Conservation (phyloP, 495 filamentous ascomycete species). For the Venustampulla echinocandica region DNA sequence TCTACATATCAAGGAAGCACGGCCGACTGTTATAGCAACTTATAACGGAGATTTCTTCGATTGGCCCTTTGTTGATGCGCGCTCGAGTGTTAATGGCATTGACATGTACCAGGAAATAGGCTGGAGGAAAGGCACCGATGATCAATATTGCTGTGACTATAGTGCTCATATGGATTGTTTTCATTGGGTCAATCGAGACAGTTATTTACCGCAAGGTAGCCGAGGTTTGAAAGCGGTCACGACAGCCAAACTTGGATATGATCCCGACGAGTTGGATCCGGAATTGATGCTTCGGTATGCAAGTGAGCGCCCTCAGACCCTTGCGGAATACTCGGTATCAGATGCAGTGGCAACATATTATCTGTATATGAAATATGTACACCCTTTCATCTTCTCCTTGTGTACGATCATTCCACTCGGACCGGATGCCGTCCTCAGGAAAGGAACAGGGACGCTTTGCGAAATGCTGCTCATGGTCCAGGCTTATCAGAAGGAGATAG, state of each 20-base stretch:
- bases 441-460: conserved; percentile 94
- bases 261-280: conserved; percentile 95
- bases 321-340: conserved; percentile 97
- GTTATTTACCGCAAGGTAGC: conserved; percentile 95
- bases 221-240: conserved; percentile 97
- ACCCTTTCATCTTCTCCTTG: conserved; percentile 97
- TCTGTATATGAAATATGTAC: conserved; percentile 99
- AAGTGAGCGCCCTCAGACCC: conserved; percentile 78
- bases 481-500: conserved; percentile 84
- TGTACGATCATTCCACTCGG: conserved; percentile 94
- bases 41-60: conserved; percentile 99
- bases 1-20: conserved; percentile 86
- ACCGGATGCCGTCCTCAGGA: conserved; percentile 84
- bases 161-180: conserved; percentile 99
- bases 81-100: conserved; percentile 88
- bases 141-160: conserved; percentile 89
- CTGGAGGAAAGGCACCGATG: conserved; percentile 88
- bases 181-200: conserved; percentile 97
- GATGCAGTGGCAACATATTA: conserved; percentile 99
- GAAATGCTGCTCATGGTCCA: conserved; percentile 99
- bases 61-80: conserved; percentile 96
- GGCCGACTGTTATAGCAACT: conserved; percentile 92
- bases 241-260: conserved; percentile 94
- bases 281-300: conserved; percentile 97
- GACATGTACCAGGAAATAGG: conserved; percentile 99